A percentile compares a stretch with the other conserved stretches of the same genome.
phyloP scores from a whole-genome alignment of 176 grass and related monocot species.

The Carex parvula region DNA sequence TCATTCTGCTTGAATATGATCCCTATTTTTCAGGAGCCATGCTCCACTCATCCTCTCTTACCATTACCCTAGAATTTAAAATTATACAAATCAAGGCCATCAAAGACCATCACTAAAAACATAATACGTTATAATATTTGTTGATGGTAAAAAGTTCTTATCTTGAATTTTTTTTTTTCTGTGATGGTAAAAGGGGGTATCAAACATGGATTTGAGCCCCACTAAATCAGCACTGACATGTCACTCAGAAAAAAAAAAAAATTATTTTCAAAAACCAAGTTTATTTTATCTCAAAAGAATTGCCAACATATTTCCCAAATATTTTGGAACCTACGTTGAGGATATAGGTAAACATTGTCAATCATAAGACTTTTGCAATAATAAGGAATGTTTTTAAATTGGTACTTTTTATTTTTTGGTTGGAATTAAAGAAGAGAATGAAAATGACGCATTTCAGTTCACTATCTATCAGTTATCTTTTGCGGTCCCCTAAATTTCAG shows the following conservation, averaged over 20 bases:
- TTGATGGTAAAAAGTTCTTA: background rate
- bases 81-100: too few relatives aligned
- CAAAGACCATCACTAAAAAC: too few relatives aligned
- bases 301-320: constrained; percentile 3
- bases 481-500: background rate
- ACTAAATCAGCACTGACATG: background rate
- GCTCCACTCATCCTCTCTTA: too few relatives aligned
- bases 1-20: too few relatives aligned
- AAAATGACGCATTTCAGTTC: background rate
- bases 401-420: background rate
- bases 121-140: too few relatives aligned
- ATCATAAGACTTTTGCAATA: background rate
- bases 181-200: background rate
- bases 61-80: too few relatives aligned
- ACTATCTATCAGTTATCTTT: background rate
- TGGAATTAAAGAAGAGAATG: background rate
- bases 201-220: background rate
- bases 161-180: background rate
- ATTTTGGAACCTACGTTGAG: background rate
- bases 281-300: background rate
- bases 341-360: background rate
- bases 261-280: background rate
- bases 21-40: too few relatives aligned
- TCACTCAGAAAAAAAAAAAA: background rate
- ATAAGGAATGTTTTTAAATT: background rate